A percentile compares a stretch with the other conserved stretches of the same genome.
Evolutionary conservation across 768 basidiomycete genomes (phyloP).

Genomic region (Pleurotus ostreatus): DNA sequence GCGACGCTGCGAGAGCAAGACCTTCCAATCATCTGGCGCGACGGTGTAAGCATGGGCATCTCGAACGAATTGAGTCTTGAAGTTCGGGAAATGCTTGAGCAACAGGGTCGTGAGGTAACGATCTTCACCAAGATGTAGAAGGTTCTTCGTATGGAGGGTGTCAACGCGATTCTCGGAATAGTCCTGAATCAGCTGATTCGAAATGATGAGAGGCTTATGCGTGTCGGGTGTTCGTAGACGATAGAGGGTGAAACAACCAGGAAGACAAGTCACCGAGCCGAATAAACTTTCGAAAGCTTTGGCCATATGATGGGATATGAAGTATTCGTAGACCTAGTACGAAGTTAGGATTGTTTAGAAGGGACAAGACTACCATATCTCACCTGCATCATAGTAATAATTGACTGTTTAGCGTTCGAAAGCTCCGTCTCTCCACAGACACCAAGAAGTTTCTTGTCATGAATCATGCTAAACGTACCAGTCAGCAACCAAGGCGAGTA

Average conservation of each 20-base stretch:
- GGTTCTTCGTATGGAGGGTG: conserved; percentile 98
- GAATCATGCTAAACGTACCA: conserved; percentile 73
- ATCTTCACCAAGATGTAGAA: conserved; percentile 97
- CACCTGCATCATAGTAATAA: conserved; percentile 97
- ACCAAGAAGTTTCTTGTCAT: conserved; percentile 91
- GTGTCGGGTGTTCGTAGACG: conserved; percentile 92
- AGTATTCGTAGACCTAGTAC: conserved; percentile 91
- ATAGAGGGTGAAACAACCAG: conserved; percentile 98
- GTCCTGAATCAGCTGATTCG: conserved; percentile 85
- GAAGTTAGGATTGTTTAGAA: not conserved
- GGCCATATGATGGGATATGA: conserved; percentile 97
- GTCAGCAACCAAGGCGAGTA: conserved; percentile 2
- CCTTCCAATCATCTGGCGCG: conserved; percentile 93
- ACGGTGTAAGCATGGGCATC: conserved; percentile 94
- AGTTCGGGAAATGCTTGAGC: conserved; percentile 90
- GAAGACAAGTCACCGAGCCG: conserved; percentile 96
- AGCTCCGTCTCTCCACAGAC: conserved; percentile 95
- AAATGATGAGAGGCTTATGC: conserved; percentile 91
- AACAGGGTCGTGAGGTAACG: conserved; percentile 95
- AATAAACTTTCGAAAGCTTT: conserved; percentile 98
- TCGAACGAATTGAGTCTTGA: conserved; percentile 93
- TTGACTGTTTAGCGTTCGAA: conserved; percentile 89
- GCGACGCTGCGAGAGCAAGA: conserved; percentile 91
- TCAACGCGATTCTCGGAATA: conserved; percentile 97
- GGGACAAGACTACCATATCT: conserved; percentile 13